phyloP scores from a whole-genome alignment of 768 basidiomycete species.

The Collybia nuda region DNA sequence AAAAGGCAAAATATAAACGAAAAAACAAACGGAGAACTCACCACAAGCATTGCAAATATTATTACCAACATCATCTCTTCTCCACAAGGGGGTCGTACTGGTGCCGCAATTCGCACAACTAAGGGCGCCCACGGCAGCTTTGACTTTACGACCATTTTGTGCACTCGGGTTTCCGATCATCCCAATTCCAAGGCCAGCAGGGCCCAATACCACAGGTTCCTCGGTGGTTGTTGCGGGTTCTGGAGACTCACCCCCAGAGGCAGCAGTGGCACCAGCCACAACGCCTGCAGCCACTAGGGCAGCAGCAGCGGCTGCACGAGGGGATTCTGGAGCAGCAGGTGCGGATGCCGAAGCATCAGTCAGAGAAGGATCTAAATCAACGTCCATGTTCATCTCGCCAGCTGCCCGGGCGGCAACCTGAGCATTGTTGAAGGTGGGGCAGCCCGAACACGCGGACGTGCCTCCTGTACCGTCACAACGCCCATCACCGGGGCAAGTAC shows the following conservation, averaged over 20 bases:
- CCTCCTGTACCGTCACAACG: conserved; percentile 98
- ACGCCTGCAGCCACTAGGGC: conserved; percentile 19
- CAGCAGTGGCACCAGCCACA: conserved; percentile 5
- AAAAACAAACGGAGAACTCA: conserved; percentile 43
- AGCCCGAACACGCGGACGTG: conserved; percentile 88
- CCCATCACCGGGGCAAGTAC: conserved; percentile 98
- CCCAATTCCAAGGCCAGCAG: conserved; percentile 17
- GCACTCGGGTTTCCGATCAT: conserved; percentile 18
- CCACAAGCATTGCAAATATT: conserved; percentile 96
- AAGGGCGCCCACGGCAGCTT: conserved; percentile 64
- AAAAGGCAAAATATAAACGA: conserved; percentile 19
- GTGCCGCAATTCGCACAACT: conserved; percentile 89
- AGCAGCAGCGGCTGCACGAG: conserved; percentile 13
- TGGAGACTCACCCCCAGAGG: neutral
- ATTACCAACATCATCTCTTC: conserved; percentile 87
- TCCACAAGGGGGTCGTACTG: conserved; percentile 87
- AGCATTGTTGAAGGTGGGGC: conserved; percentile 94
- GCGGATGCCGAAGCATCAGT: conserved; percentile 6
- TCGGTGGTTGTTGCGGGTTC: neutral
- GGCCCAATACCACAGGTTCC: conserved; percentile 14
- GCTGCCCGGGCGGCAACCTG: conserved; percentile 41
- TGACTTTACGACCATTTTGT: conserved; percentile 27
- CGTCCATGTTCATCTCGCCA: conserved; percentile 19
- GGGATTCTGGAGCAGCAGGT: conserved; percentile 13
- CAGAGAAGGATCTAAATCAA: conserved; percentile 11